Base-by-base conservation (phyloP, 116 monocot species). In the Cymodocea nodosa region DNA sequence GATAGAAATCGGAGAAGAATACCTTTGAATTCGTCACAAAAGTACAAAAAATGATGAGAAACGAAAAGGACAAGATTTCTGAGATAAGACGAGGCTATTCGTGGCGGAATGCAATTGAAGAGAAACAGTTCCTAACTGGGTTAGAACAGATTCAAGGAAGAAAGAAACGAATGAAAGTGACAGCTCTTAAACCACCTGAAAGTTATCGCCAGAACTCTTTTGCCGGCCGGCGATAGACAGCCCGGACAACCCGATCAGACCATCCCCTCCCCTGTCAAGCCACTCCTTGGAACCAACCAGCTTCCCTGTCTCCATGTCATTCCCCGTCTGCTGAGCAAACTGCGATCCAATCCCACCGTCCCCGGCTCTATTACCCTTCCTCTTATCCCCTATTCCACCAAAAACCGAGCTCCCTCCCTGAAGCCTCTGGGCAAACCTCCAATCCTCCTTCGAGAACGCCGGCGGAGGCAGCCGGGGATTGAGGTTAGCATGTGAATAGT, bases 391-490 rank as follows among this genome's bases (percentile, higher is more conserved):
- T 52, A 87, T 84, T 24, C 76, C 83, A 4, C 80, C 80, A 18
- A 73, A 36, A 34, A 16, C 70, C 4, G 75, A 75, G 51, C 67
- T 71, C 36, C 80, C 84, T 0, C 54, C 65, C 62, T 77, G 73
- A 34, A 80, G 25, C 70, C 82, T 75, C 82, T 78, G 75, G 0
- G 85, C 71, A 15, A 82, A 79, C 69, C 78, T 73, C 86, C 89
- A 85, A 66, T 85, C 89, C 79, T 89, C 89, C 63, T 85, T 89
- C 15, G 86, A 85, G 23, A 83, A 49, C 35, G 68, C 62, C 1
- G 89, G 89, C 0, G 83, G 86, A 12, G 89, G 89, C n/a, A 89
- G 66, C 58, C 89, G 65, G 4, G 91, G 91, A 60, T 91, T 91
- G n/a, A 80, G 65, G 39, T 91, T 91, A 17, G 68, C 78, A 56